Evolutionary conservation across 1,139 yeast species (phyloP), one percentile per base, ranked within the genome.

Genomic region (Blastobotrys indianensis): DNA sequence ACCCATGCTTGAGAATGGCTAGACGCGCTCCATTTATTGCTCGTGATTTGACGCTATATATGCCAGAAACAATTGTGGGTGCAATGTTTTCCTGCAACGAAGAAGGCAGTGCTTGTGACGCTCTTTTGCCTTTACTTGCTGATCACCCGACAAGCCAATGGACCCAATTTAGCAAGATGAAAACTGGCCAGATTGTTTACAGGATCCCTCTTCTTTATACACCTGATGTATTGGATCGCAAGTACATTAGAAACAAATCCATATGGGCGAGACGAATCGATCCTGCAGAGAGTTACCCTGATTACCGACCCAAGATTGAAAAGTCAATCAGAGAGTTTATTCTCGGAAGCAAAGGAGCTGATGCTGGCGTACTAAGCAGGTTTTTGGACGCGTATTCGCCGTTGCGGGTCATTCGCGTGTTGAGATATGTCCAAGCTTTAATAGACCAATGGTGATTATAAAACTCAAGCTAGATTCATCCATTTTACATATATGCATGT

Each of bases 191-290:
- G 37, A 10, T 42, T 20, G 36, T 32, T 17, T 13, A 35, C 12
- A 42, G 48, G 8, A 32, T 41, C 11, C 48, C 48, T 16, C 17
- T 41, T 3, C 37, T 46, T 15, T 46, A 42, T 32, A 42, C 48
- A 23, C 45, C 48, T 12, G 48, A 42, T 28, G 30, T 46, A 13
- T 35, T 46, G 35, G 43, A 46, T 30, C 37, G 48, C 15, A 15
- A 13, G 13, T 42, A 42, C 28, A 15, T 15, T 10, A 8, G 28
- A 6, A 10, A 12, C n/a, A n/a, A 23, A 37, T 16, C 11, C 16
- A 10, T 32, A 39, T 38, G 29, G 32, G 23, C 32, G 12, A 11
- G 23, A 32, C 25, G 16, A 13, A 29, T 42, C 23, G 33, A 31
- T 29, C 38, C 39, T 3, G 13, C n/a, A 12, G 46, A 42, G 33